phyloP scores from a whole-genome alignment of 208 protist species.

The Leishmania turanica region DNA sequence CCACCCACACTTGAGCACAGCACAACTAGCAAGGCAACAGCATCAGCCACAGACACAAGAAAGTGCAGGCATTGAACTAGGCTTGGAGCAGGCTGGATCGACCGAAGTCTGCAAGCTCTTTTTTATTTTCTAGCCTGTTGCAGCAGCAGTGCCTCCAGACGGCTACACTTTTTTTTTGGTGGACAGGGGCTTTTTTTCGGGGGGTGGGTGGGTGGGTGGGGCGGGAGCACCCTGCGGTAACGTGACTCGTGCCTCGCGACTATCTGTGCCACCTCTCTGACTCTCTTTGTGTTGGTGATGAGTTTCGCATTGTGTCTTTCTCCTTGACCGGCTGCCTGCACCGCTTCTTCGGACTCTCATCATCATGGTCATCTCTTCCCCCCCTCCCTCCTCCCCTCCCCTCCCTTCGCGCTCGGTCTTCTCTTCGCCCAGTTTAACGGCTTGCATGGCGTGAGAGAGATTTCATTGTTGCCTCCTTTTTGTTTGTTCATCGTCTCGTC shows the following conservation, averaged over 20 bases:
- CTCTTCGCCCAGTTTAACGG: too few relatives aligned
- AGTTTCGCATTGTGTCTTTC: neutral
- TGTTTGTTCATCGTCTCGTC: too few relatives aligned
- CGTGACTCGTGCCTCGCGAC: neutral
- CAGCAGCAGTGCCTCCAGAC: neutral
- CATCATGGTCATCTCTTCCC: neutral
- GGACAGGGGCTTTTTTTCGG: too few relatives aligned
- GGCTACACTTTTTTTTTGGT: neutral
- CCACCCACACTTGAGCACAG: neutral
- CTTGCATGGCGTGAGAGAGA: too few relatives aligned
- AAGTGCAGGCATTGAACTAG: neutral
- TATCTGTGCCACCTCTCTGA: neutral
- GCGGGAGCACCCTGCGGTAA: neutral
- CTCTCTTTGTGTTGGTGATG: neutral
- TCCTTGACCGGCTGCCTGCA: neutral
- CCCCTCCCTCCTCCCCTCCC: neutral
- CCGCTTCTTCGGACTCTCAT: neutral
- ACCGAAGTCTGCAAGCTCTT: neutral
- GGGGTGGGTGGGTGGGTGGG: too few relatives aligned
- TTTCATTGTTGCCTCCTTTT: too few relatives aligned
- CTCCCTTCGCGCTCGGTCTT: too few relatives aligned
- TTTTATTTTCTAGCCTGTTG: neutral
- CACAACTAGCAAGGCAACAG: neutral
- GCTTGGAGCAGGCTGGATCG: neutral
- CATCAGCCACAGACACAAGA: neutral